A percentile compares a stretch with the other conserved stretches of the same genome.
Evolutionary conservation across 768 basidiomycete species (phyloP).

Genomic region (Suillus subaureus): DNA sequence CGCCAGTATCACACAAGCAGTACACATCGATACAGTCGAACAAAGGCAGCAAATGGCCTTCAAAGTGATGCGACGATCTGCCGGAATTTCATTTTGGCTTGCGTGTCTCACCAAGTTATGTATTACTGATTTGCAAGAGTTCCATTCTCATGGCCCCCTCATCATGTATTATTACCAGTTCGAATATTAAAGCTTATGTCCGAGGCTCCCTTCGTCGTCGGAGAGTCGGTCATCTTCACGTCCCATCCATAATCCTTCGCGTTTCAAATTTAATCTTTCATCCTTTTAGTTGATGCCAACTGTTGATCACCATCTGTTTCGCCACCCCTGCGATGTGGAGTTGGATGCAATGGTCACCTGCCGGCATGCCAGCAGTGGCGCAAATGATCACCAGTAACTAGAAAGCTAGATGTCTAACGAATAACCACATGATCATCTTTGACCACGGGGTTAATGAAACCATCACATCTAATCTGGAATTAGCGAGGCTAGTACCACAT

Average conservation of each 20-base stretch:
- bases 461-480: neutral
- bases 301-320: neutral
- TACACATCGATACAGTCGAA: neutral
- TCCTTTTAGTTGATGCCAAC: neutral
- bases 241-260: neutral
- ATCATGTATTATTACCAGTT: neutral
- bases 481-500: neutral
- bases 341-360: neutral
- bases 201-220: neutral
- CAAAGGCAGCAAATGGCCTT: too few species aligned
- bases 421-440: neutral
- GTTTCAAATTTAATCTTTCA: neutral
- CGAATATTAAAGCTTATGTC: neutral
- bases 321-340: neutral
- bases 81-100: neutral
- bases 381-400: neutral
- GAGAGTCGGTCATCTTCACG: neutral
- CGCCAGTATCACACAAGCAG: neutral
- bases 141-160: neutral
- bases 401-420: neutral
- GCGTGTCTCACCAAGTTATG: neutral
- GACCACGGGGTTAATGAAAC: neutral
- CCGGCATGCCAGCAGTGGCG: neutral
- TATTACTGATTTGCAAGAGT: neutral
- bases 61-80: too few species aligned